Evolutionary conservation across 441 rosid genomes (phyloP).

Genomic region (Populus hybrid): DNA sequence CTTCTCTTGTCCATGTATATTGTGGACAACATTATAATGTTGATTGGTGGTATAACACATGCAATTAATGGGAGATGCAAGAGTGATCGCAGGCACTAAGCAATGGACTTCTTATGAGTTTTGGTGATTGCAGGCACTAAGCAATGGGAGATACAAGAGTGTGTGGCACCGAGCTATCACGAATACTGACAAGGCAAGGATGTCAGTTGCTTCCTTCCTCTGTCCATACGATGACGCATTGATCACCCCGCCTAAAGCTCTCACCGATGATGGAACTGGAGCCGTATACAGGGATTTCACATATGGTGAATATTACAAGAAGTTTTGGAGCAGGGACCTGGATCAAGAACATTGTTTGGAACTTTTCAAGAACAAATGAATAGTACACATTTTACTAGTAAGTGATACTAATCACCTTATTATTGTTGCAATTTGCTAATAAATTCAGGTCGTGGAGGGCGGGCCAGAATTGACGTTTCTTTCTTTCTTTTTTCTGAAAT

Average conservation of each 20-base stretch:
- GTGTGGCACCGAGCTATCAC: constrained; percentile 50
- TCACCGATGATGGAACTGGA: constrained; percentile 20
- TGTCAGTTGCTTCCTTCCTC: constrained; percentile 48
- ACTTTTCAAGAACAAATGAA: constrained; percentile 34
- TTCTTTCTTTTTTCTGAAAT: too few species aligned
- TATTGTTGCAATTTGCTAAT: neutral
- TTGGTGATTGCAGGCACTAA: constrained; percentile 23
- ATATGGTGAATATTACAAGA: constrained; percentile 34
- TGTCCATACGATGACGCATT: constrained; percentile 43
- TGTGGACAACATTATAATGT: too few species aligned
- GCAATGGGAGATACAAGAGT: constrained; percentile 50
- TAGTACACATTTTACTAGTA: neutral
- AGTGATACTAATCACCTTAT: neutral
- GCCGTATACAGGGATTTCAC: constrained; percentile 29
- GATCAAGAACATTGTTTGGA: constrained; percentile 34
- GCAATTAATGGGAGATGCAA: too few species aligned
- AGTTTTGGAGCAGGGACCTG: constrained; percentile 39
- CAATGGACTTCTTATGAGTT: neutral
- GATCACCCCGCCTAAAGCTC: constrained; percentile 26
- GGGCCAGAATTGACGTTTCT: too few species aligned
- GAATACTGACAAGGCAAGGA: constrained; percentile 38
- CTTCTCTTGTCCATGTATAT: too few species aligned
- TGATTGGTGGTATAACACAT: too few species aligned
- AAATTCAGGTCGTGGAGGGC: too few species aligned
- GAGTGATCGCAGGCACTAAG: too few species aligned